A percentile compares a stretch with the other conserved stretches of the same genome.
Conservation (phyloP, 1,139 yeast genomes). For the Magnusiomyces suaveolens region DNA sequence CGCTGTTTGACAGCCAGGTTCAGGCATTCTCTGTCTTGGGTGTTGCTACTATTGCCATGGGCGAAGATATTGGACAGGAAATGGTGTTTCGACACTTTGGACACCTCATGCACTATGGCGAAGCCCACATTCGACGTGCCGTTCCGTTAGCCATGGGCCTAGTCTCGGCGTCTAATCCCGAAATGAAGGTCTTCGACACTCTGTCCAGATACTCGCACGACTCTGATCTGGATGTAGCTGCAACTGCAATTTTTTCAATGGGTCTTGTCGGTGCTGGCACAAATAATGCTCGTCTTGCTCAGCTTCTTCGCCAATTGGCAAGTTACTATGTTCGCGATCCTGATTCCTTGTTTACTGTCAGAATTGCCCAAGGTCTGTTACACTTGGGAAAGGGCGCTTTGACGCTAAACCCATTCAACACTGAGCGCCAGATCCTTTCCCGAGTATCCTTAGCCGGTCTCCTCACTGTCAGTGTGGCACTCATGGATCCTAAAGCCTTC, state of each 20-base stretch:
- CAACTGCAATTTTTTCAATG: constrained; percentile 92
- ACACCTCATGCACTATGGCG: constrained; percentile 96
- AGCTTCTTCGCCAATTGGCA: constrained; percentile 86
- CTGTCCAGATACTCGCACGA: constrained; percentile 94
- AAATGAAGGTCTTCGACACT: constrained; percentile 95
- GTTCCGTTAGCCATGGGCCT: constrained; percentile 98
- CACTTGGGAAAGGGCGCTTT: constrained; percentile 95
- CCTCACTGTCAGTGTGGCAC: constrained; percentile 72
- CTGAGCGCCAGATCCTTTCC: constrained; percentile 78
- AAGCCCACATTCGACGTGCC: constrained; percentile 80
- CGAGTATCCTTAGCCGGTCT: constrained; percentile 87
- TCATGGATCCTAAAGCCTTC: constrained; percentile 73
- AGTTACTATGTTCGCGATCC: constrained; percentile 86
- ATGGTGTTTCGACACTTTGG: constrained; percentile 96
- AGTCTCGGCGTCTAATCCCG: constrained; percentile 87
- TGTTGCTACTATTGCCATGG: constrained; percentile 90
- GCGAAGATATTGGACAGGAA: constrained; percentile 96
- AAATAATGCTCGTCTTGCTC: constrained; percentile 95
- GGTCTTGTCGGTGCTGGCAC: constrained; percentile 98
- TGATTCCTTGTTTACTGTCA: constrained; percentile 82
- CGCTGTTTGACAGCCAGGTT: constrained; percentile 41
- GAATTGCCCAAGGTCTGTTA: constrained; percentile 89
- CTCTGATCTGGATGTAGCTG: constrained; percentile 87
- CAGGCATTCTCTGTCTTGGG: constrained; percentile 93
- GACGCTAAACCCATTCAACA: constrained; percentile 80